These are phyloP conservation scores for Chaetothyriales sp. DNA, from an alignment of 2,329 filamentous ascomycete genomes.

Conservation along the genomic window DNA sequence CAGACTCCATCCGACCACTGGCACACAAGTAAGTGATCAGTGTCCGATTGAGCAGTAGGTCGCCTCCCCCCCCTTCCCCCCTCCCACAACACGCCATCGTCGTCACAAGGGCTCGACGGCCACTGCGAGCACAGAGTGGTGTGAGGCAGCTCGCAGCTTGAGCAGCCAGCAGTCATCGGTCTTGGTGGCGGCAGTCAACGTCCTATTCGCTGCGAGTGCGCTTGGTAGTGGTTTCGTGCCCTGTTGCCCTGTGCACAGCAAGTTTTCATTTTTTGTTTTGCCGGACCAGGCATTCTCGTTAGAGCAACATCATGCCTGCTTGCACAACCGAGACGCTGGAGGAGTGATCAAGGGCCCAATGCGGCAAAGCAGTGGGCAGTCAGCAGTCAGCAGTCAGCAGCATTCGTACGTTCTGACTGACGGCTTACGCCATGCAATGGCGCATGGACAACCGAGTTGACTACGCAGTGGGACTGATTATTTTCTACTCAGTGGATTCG, in stretches of 20 bases:
- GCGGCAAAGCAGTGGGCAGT: background rate
- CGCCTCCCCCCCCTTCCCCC: background rate
- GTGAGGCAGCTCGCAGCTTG: background rate
- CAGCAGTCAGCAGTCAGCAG: background rate
- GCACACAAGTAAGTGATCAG: background rate
- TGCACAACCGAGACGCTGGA: background rate
- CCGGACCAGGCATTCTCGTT: background rate
- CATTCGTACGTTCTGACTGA: background rate
- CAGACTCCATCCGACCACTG: background rate
- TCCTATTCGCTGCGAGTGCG: background rate
- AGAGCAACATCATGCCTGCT: background rate
- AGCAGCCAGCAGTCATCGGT: background rate
- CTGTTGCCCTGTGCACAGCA: background rate
- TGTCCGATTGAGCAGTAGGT: background rate
- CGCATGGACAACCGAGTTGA: too few species aligned
- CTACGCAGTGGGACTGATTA: too few species aligned
- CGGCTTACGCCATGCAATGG: too few species aligned
- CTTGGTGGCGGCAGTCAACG: background rate
- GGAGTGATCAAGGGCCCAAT: background rate
- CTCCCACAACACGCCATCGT: background rate
- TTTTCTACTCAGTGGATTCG: too few species aligned
- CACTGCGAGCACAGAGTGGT: background rate
- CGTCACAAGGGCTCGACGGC: background rate
- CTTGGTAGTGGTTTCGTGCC: too few species aligned
- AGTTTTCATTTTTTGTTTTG: background rate